These are phyloP conservation scores for Aphanocladium album DNA, from an alignment of 2,329 filamentous ascomycete genomes.

Conservation along the genomic window DNA sequence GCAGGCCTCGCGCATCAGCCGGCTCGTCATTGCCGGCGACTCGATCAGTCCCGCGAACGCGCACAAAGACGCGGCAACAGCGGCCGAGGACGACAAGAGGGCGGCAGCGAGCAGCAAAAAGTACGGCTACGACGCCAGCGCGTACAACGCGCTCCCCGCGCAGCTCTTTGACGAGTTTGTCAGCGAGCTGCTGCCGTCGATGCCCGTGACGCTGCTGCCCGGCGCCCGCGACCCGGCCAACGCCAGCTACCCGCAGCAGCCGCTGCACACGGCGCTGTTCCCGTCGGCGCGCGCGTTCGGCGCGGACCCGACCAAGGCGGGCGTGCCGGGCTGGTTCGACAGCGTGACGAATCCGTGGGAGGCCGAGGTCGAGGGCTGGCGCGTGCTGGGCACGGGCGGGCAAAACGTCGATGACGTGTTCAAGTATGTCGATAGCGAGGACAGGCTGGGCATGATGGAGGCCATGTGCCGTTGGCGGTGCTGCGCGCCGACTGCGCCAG, in stretches of 20 bases:
- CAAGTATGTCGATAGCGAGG: conserved; percentile 78
- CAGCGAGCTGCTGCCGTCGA: conserved; percentile 70
- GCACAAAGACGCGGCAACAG: conserved; percentile 33
- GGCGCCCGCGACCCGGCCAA: conserved; percentile 84
- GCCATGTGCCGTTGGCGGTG: conserved; percentile 89
- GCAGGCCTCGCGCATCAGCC: conserved; percentile 63
- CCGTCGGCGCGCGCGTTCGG: conserved; percentile 67
- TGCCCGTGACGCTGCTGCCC: conserved; percentile 85
- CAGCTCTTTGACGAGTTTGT: conserved; percentile 81
- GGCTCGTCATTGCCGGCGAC: conserved; percentile 88
- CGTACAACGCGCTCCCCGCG: conserved; percentile 83
- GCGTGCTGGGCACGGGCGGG: conserved; percentile 78
- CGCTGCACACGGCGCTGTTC: conserved; percentile 89
- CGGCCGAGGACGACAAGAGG: conserved; percentile 36
- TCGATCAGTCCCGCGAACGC: conserved; percentile 65
- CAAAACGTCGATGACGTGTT: conserved; percentile 93
- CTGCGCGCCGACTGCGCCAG: conserved; percentile 87
- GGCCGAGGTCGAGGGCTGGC: conserved; percentile 84
- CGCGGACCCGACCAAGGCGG: conserved; percentile 28
- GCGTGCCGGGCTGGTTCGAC: conserved; percentile 71
- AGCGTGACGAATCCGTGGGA: conserved; percentile 91
- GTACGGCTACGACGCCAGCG: conserved; percentile 86
- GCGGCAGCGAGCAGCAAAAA: conserved; percentile 53
- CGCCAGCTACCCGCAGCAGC: conserved; percentile 83
- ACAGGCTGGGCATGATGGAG: conserved; percentile 86